A percentile compares a stretch with the other conserved stretches of the same genome.
Conservation (phyloP, 495 filamentous ascomycete genomes). For the Xylaria flabelliformis region DNA sequence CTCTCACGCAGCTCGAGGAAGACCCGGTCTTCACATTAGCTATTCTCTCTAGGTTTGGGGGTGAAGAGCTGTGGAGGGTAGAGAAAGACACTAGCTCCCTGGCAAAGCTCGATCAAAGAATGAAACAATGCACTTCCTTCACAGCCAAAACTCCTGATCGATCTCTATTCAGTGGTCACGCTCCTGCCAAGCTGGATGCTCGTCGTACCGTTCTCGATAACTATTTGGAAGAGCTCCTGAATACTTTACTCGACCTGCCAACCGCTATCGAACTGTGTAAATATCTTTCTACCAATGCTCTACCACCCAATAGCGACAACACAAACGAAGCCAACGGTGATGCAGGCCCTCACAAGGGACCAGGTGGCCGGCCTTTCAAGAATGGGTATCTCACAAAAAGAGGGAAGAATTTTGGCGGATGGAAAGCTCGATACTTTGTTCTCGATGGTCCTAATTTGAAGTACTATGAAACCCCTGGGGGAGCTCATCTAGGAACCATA, state of each 20-base stretch:
- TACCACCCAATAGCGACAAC: conserved; percentile 77
- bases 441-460: conserved; percentile 87
- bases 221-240: conserved; percentile 83
- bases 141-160: conserved; percentile 78
- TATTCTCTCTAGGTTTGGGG: conserved; percentile 76
- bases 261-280: conserved; percentile 84
- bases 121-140: conserved; percentile 74
- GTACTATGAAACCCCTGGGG: conserved; percentile 90
- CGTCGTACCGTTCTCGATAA: conserved; percentile 79
- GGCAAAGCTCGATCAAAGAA: conserved; percentile 77
- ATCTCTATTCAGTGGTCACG: conserved; percentile 87
- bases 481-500: conserved; percentile 89
- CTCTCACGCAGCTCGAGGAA: conserved; percentile 72
- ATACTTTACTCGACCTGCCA: conserved; percentile 78
- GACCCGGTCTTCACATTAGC: conserved; percentile 94
- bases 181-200: conserved; percentile 91
- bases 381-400: conserved; percentile 94
- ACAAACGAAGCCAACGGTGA: conserved; percentile 50
- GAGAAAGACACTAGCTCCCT: conserved; percentile 89
- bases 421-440: conserved; percentile 95
- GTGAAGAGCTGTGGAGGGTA: conserved; percentile 87
- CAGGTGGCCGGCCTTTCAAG: conserved; percentile 73
- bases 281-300: conserved; percentile 85
- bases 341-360: conserved; percentile 52
- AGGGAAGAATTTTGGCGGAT: conserved; percentile 99